phyloP scores from a whole-genome alignment of 768 basidiomycete species.

The Dendrothele bispora region DNA sequence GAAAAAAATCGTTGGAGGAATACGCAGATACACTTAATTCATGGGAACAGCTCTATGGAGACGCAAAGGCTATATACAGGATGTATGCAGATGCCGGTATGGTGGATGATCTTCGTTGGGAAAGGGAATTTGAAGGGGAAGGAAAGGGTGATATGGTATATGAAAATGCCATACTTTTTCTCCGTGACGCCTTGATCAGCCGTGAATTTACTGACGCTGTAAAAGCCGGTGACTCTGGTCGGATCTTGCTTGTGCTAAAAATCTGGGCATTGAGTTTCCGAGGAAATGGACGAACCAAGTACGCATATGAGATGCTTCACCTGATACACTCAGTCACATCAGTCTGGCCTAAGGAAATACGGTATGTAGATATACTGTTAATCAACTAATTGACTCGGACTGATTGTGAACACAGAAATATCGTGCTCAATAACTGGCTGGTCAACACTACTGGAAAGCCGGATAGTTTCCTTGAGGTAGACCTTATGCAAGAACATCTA shows the following conservation, averaged over 20 bases:
- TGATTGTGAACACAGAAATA: slow-evolving; percentile 12
- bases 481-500: slow-evolving; percentile 32
- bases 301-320: slow-evolving; percentile 29
- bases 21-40: slow-evolving; percentile 12
- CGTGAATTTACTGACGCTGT: slow-evolving; percentile 26
- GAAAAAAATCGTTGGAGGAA: slow-evolving; percentile 10
- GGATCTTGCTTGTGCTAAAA: slow-evolving; percentile 21
- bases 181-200: slow-evolving; percentile 24
- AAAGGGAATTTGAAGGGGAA: background rate
- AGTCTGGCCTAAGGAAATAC: slow-evolving; percentile 24
- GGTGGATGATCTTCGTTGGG: slow-evolving; percentile 19
- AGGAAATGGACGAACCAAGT: slow-evolving; percentile 25
- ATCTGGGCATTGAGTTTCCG: slow-evolving; percentile 21
- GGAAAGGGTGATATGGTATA: slow-evolving; percentile 17
- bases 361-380: slow-evolving; percentile 14
- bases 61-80: slow-evolving; percentile 20
- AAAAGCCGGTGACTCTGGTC: slow-evolving; percentile 28
- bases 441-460: slow-evolving; percentile 23
- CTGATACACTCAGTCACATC: slow-evolving; percentile 24
- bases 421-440: slow-evolving; percentile 33
- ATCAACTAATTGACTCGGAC: background rate
- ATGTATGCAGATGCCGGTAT: slow-evolving; percentile 15
- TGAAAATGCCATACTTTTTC: slow-evolving; percentile 26
- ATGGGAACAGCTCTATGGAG: slow-evolving; percentile 18
- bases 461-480: slow-evolving; percentile 23